These are phyloP conservation scores for Thraustotheca clavata DNA, from an alignment of 352 stramenopile species.

Conservation along the genomic window DNA sequence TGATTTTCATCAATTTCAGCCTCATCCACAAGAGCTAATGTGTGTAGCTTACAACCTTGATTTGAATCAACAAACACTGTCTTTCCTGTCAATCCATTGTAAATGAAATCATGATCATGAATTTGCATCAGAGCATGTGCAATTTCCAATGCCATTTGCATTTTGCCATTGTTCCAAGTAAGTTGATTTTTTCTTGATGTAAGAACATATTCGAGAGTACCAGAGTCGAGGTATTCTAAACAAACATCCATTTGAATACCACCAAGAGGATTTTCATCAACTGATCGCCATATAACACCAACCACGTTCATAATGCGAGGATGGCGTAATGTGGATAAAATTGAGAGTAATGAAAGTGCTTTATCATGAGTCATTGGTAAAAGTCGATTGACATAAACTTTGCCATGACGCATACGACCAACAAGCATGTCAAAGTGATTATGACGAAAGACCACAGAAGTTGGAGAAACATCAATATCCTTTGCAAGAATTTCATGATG, in stretches of 20 bases:
- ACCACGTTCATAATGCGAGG: slow-evolving; percentile 9
- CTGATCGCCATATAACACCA: background rate
- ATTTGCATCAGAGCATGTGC: slow-evolving; percentile 65
- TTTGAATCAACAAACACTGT: slow-evolving; percentile 62
- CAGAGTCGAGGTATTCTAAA: slow-evolving; percentile 8
- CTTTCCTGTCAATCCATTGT: slow-evolving; percentile 55
- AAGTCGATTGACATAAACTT: background rate
- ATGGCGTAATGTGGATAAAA: slow-evolving; percentile 14
- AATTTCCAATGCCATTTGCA: slow-evolving; percentile 57
- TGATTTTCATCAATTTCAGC: background rate
- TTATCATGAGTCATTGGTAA: slow-evolving; percentile 13
- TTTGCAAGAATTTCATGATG: background rate
- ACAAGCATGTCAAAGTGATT: slow-evolving; percentile 7
- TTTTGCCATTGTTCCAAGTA: slow-evolving; percentile 72
- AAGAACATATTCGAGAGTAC: background rate
- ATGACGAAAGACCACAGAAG: background rate
- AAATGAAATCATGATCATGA: slow-evolving; percentile 62
- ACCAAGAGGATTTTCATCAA: background rate
- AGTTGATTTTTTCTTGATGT: slow-evolving; percentile 16
- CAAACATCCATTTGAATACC: slow-evolving; percentile 15
- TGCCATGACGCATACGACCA: background rate
- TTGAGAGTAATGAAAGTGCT: background rate
- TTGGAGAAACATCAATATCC: slow-evolving; percentile 1
- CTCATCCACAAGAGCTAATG: slow-evolving; percentile 33
- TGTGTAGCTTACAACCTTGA: slow-evolving; percentile 75